Conservation (phyloP, 768 basidiomycete genomes). For the Steccherinum ochraceum region DNA sequence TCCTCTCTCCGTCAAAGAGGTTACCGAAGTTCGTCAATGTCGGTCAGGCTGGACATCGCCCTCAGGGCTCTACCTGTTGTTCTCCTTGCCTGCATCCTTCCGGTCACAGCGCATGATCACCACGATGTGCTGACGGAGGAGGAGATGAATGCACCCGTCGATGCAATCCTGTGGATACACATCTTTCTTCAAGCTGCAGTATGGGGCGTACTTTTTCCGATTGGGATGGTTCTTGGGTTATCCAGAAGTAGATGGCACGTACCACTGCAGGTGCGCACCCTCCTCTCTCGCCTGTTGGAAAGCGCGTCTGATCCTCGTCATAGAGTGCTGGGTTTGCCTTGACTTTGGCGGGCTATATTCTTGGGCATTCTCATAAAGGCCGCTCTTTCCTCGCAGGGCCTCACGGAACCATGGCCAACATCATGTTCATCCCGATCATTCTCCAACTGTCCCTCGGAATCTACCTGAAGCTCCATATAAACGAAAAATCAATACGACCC, state of each 20-base stretch:
- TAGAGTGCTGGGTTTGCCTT: slow-evolving; percentile 65
- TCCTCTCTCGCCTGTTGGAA: too few species aligned
- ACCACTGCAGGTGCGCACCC: slow-evolving; percentile 62
- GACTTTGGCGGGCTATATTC: slow-evolving; percentile 65
- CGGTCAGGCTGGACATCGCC: background rate
- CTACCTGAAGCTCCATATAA: slow-evolving; percentile 89
- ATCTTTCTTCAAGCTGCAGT: slow-evolving; percentile 70
- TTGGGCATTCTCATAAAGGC: slow-evolving; percentile 86
- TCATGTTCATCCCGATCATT: slow-evolving; percentile 59
- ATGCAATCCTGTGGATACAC: slow-evolving; percentile 77
- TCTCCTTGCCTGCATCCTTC: slow-evolving; percentile 7
- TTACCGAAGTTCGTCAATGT: background rate
- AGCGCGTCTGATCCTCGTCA: background rate
- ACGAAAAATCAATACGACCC: slow-evolving; percentile 69
- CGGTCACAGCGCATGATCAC: slow-evolving; percentile 51
- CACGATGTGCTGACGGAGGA: slow-evolving; percentile 62
- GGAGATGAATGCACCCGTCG: slow-evolving; percentile 57
- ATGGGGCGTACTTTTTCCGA: slow-evolving; percentile 86
- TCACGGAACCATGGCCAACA: slow-evolving; percentile 64
- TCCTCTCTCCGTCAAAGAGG: too few species aligned
- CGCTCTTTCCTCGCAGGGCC: slow-evolving; percentile 67
- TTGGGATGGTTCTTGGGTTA: slow-evolving; percentile 73
- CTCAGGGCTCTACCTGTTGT: slow-evolving; percentile 1
- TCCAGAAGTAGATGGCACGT: slow-evolving; percentile 87
- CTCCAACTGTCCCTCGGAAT: slow-evolving; percentile 69